Percentiles rank a stretch among this genome's conserved stretches.
These are phyloP conservation scores for Sporisorium reilianum DNA, from an alignment of 1,284 basidiomycete species.

Conservation along the genomic window DNA sequence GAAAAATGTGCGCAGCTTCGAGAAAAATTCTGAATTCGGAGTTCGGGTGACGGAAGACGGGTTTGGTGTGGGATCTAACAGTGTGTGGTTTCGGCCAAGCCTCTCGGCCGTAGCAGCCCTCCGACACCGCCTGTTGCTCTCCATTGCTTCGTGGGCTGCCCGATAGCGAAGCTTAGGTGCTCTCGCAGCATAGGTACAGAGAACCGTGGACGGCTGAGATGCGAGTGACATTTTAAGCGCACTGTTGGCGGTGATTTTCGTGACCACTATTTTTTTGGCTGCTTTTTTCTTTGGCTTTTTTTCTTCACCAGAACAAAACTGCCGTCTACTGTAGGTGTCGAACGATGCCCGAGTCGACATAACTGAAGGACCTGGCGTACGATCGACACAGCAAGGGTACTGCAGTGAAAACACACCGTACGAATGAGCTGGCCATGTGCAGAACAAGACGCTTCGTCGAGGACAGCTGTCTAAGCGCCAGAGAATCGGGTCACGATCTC, in stretches of 20 bases:
- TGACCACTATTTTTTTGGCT: constrained; percentile 1
- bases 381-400: too few relatives aligned
- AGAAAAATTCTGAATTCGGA: not conserved
- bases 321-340: too few relatives aligned
- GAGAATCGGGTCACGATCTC: not conserved
- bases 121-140: too few relatives aligned
- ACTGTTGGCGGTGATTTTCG: not conserved
- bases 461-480: not conserved
- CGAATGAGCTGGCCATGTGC: too few relatives aligned
- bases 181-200: too few relatives aligned
- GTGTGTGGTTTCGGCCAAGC: not conserved
- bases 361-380: not conserved
- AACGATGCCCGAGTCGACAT: not conserved
- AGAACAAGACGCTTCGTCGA: too few relatives aligned
- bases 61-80: not conserved
- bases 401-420: too few relatives aligned
- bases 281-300: not conserved
- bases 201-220: too few relatives aligned
- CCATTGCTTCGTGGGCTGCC: too few relatives aligned
- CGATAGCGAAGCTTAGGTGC: too few relatives aligned
- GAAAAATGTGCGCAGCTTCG: not conserved
- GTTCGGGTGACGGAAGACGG: constrained; percentile 1
- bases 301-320: not conserved
- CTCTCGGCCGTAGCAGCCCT: too few relatives aligned
- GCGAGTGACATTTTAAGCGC: too few relatives aligned